A percentile compares a stretch with the other conserved stretches of the same genome.
These are phyloP conservation scores for Ceratobasidium papillatum DNA, from an alignment of 1,284 basidiomycete genomes.

Conservation along the genomic window DNA sequence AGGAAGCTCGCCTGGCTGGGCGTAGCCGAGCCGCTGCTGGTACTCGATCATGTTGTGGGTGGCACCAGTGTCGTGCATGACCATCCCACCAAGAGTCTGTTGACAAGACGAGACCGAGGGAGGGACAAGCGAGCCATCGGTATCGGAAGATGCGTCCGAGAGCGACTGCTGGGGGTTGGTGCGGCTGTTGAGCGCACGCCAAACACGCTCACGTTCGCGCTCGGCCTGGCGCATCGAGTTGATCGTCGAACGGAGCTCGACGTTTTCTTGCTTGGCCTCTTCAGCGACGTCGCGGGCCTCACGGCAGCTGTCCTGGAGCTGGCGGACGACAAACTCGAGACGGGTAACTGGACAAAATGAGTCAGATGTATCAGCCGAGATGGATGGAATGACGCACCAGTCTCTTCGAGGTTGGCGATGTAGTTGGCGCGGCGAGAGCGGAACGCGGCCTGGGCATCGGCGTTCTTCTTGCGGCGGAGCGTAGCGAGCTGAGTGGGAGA, in stretches of 20 bases:
- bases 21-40: conserved; percentile 30
- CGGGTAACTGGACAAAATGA: conserved; percentile 65
- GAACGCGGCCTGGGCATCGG: conserved; percentile 65
- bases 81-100: conserved; percentile 29
- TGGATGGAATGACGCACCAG: conserved; percentile 60
- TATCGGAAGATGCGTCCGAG: conserved; percentile 38
- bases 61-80: conserved; percentile 24
- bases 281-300: conserved; percentile 66
- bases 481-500: conserved; percentile 44
- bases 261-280: conserved; percentile 70
- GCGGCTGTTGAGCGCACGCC: conserved; percentile 41
- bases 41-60: conserved; percentile 30
- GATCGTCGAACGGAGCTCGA: conserved; percentile 55
- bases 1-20: conserved; percentile 26
- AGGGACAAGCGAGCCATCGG: conserved; percentile 40
- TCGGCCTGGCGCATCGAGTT: conserved; percentile 37
- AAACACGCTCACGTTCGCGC: conserved; percentile 40
- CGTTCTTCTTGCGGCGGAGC: conserved; percentile 70
- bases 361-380: conserved; percentile 41
- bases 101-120: conserved; percentile 32
- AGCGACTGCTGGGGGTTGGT: conserved; percentile 38
- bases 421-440: conserved; percentile 73
- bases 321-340: conserved; percentile 78
- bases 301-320: conserved; percentile 80
- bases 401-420: conserved; percentile 86